Base-by-base conservation (phyloP, 2,329 filamentous ascomycete genomes). In the Teratosphaeria pseudoeucalypti region DNA sequence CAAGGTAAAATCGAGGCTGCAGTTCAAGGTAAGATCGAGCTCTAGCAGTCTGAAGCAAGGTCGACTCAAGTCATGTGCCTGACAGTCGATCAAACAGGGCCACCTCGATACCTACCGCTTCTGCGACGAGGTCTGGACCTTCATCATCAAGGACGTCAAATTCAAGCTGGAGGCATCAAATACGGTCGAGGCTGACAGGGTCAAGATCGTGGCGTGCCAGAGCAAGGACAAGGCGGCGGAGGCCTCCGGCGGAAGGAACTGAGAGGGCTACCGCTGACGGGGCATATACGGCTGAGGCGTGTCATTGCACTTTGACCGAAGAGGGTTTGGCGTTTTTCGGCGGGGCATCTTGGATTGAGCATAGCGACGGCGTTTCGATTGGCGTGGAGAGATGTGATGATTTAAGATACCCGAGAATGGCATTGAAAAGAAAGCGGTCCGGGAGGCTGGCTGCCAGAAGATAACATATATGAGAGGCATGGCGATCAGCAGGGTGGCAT, bases 81-180 rank as follows among this genome's bases (percentile, higher is more conserved):
- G 57, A 58, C 10, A 12, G 4, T 7, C 14, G 14, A 12, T 32
- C 43, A 11, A 59, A 54, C 68, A 96, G 92, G 94, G 94, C 55
- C 94, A 95, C 72, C 86, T 99, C 64, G 92, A 97, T 74, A 97
- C 94, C 16, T 99, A 99, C 79, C 88, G 94, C 67, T 99, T 99
- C 82, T 99, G 94, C 79, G 94, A 99, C 77, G 94, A 99, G 78
- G 94, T 99, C 61, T 99, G 94, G 94, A 99, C 94, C 1, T 99
- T 99, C 75, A 83, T 99, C 60, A 95, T 99, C 77, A 96, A 96
- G 77, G 94, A 97, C 66, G 92, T 97, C 59, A 91, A 87, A n/a
- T 97, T 99, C 79, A 99, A 99, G 78, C 87, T 97, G 78, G 92
- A 97, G 68, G 67, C 70, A 68, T 67, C 70, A 58, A 52, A 84